Evolutionary conservation across 2,329 filamentous ascomycete species (phyloP), one percentile per base, ranked within the genome.

Genomic region (Penicillium sp.): DNA sequence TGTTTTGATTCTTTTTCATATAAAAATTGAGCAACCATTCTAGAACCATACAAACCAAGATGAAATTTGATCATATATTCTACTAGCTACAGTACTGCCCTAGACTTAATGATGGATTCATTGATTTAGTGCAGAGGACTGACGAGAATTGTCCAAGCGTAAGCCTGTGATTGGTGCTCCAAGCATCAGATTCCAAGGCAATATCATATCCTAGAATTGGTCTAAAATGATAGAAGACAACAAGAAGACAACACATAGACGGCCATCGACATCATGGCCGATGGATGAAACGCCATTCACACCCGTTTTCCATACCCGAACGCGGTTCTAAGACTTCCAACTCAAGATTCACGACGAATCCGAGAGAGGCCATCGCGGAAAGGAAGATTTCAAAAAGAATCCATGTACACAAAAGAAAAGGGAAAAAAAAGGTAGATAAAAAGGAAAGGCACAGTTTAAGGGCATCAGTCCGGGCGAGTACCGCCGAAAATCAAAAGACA

Each of bases 261-360:
- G 54, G 58, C 58, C 64, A 65, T 66, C 68, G 61, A 70, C 63
- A 64, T 63, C 53, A 61, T 58, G 53, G 59, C 63, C 66, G 64
- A 67, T 58, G 57, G 57, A 70, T 64, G 61, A 69, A 74, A 75
- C 72, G 72, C 72, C 72, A 68, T 70, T 70, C 68, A 63, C 71
- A 72, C 69, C 71, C 63, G 64, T 74, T 75, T 74, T 72, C 70
- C 71, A 70, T 67, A 71, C 69, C 72, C 71, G 67, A 73, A 71
- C 70, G 72, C 65, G 70, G 65, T 72, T 75, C 72, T 74, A 73
- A 69, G 68, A 70, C 61, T 57, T 70, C 66, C 68, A 71, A 70
- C 65, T 70, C 59, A 66, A 66, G 64, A 69, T 61, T 57, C 68
- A 66, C 68, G 59, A 61, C 54, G 57, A 56, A 55, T 54, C 60